These are phyloP conservation scores for Venturia nashicola DNA, from an alignment of 2,329 filamentous ascomycete species.

Conservation along the genomic window DNA sequence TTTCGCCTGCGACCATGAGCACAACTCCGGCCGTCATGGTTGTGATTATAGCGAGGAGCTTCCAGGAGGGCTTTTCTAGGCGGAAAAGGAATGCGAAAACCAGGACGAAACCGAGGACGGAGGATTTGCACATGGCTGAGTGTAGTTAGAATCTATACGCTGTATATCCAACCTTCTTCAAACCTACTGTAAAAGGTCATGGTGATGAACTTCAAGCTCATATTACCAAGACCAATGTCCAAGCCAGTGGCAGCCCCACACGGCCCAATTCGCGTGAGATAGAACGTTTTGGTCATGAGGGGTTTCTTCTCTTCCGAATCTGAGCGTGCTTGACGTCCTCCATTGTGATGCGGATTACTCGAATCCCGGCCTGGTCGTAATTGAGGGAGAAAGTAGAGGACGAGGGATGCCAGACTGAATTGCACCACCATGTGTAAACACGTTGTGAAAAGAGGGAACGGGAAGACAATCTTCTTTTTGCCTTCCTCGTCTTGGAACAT, in stretches of 20 bases:
- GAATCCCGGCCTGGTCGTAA: constrained; percentile 54
- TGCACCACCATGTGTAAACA: constrained; percentile 94
- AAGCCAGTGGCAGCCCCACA: constrained; percentile 88
- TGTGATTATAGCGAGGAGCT: constrained; percentile 73
- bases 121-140: constrained; percentile 95
- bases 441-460: constrained; percentile 90
- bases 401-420: constrained; percentile 63
- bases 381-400: constrained; percentile 72
- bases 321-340: constrained; percentile 15
- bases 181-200: constrained; percentile 75
- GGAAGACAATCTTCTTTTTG: constrained; percentile 54
- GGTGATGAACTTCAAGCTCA: constrained; percentile 88
- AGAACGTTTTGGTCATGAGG: constrained; percentile 81
- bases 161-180: not conserved
- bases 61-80: constrained; percentile 76
- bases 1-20: constrained; percentile 96
- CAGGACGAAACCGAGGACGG: constrained; percentile 86
- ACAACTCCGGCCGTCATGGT: constrained; percentile 89
- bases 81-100: constrained; percentile 90
- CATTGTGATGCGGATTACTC: constrained; percentile 14
- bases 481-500: constrained; percentile 62
- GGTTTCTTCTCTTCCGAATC: constrained; percentile 33
- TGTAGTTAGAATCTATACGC: constrained; percentile 46
- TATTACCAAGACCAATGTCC: constrained; percentile 93
- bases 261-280: constrained; percentile 79